phyloP scores from a whole-genome alignment of 2,329 filamentous ascomycete genomes.

The Bipolaris victoriae region DNA sequence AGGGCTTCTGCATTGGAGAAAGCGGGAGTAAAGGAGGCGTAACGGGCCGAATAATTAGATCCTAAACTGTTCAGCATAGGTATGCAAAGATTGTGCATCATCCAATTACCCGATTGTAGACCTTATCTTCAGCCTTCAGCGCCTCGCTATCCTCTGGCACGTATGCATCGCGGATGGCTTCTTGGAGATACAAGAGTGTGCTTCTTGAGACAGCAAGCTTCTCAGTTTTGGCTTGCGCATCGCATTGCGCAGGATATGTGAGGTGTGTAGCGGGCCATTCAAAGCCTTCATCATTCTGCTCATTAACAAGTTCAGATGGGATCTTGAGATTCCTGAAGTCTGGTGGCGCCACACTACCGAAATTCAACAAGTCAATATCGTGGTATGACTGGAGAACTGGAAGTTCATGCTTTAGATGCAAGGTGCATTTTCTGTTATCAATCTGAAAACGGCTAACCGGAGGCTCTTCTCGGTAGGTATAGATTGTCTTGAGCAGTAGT shows the following conservation, averaged over 20 bases:
- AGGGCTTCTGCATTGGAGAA: slow-evolving; percentile 49
- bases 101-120: slow-evolving; percentile 32
- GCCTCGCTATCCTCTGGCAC: slow-evolving; percentile 29
- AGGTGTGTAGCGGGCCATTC: slow-evolving; percentile 49
- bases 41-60: slow-evolving; percentile 37
- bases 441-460: neutral
- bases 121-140: slow-evolving; percentile 21
- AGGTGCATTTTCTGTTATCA: slow-evolving; percentile 25
- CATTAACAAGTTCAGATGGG: slow-evolving; percentile 42
- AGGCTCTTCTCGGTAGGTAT: slow-evolving; percentile 10
- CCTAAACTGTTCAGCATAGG: slow-evolving; percentile 37
- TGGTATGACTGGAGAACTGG: slow-evolving; percentile 56
- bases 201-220: slow-evolving; percentile 49
- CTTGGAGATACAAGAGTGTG: slow-evolving; percentile 46
- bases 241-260: slow-evolving; percentile 34
- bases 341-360: slow-evolving; percentile 37
- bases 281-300: slow-evolving; percentile 53
- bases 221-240: slow-evolving; percentile 38
- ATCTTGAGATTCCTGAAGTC: slow-evolving; percentile 41
- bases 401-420: slow-evolving; percentile 52
- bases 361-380: slow-evolving; percentile 52
- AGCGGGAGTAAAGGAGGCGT: slow-evolving; percentile 57
- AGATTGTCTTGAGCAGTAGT: slow-evolving; percentile 33
- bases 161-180: slow-evolving; percentile 35
- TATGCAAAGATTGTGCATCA: neutral